Base-by-base conservation (phyloP, 495 filamentous ascomycete genomes). In the Opeltia flavorubescens region DNA sequence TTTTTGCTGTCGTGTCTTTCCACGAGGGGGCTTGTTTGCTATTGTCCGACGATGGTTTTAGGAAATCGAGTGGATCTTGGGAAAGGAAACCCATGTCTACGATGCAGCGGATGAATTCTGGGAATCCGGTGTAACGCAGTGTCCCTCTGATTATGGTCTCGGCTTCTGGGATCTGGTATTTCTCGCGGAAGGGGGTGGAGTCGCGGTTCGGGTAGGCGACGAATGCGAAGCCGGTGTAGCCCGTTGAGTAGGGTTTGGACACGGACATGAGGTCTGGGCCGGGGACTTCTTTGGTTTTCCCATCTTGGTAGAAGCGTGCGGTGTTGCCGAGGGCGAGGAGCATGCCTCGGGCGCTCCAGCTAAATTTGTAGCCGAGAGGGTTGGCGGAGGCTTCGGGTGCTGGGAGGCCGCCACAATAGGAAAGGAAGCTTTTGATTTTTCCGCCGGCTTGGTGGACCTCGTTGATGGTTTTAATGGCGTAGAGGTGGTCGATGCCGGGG, bases 351-450 rank as follows among this genome's bases (percentile, higher is more conserved):
- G 78, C 76, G 29, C 75, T 82, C 81, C 84, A 89, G 12, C 80
- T 84, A 75, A 95, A 95, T 68, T 95, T 95, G 74, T 94, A 98
- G 31, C 91, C 89, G 20, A 95, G 71, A 24, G 91, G 89, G 69
- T 95, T 95, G 62, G 80, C 81, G 9, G 84, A 86, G 64, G 71
- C 70, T 63, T 94, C 89, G 2, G 49, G 43, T 26, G 84, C 79
- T 9, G 83, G 83, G 0, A 89, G 74, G 48, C 89, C 91, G 57
- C 91, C 87, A 52, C 93, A 96, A 72, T 85, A 95, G 17, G 78
- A 85, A 23, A 84, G 59, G 73, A 96, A 95, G 29, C 71, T 72
- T 18, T 74, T 67, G 64, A 98, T 78, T 72, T 89, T 91, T 57
- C 89, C 91, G 43, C 88, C 89, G 15, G 73, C 83, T 15, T 72